Conservation (phyloP, 495 filamentous ascomycete species). For the Lasiosphaeriaceae sp. region DNA sequence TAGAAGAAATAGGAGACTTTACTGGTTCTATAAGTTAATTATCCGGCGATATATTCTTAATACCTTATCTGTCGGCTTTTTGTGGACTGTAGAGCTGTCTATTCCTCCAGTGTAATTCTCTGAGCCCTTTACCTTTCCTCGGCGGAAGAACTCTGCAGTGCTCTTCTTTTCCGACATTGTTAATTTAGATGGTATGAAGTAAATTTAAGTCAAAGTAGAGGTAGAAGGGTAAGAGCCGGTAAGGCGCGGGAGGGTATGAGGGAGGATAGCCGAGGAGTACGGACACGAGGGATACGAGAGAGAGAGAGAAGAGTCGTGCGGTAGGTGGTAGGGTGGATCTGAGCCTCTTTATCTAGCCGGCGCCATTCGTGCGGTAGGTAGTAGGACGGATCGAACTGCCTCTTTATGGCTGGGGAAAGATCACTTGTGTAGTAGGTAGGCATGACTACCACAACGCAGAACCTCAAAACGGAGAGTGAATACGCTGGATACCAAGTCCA, state of each 20-base stretch:
- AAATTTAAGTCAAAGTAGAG: conserved; percentile 3
- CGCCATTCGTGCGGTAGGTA: background rate
- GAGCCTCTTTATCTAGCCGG: background rate
- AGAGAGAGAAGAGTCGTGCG: conserved; percentile 5
- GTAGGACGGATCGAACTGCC: background rate
- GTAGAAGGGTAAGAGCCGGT: conserved; percentile 1
- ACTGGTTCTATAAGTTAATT: conserved; percentile 9
- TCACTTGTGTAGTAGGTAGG: background rate
- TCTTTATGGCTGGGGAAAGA: background rate
- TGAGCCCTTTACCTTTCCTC: conserved; percentile 8
- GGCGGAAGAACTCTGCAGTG: conserved; percentile 8
- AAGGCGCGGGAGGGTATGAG: background rate
- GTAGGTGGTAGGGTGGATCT: background rate
- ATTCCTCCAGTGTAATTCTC: background rate
- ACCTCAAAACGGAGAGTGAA: background rate
- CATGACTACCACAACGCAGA: background rate
- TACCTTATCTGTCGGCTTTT: conserved; percentile 8
- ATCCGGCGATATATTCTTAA: conserved; percentile 6
- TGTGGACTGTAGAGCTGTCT: conserved; percentile 13
- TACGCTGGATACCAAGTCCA: background rate
- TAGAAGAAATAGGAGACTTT: conserved; percentile 5
- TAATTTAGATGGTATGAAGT: background rate
- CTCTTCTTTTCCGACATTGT: conserved; percentile 11
- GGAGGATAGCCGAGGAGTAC: background rate
- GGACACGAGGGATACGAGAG: background rate